phyloP scores from a whole-genome alignment of 2,329 filamentous ascomycete genomes.

The Fusarium brevicatenulatum region DNA sequence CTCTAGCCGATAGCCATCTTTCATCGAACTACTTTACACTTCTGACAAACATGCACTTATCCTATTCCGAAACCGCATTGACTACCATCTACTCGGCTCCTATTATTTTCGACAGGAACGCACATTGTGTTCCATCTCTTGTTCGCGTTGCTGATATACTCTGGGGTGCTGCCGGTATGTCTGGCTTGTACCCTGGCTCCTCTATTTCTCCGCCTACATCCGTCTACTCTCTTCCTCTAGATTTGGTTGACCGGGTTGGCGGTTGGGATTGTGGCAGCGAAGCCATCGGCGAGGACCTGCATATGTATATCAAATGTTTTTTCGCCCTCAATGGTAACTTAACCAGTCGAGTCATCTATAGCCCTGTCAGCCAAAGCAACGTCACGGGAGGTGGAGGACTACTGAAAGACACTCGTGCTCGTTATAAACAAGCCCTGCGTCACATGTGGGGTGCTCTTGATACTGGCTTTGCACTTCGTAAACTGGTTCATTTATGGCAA shows the following conservation, averaged over 20 bases:
- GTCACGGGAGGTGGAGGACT: conserved; percentile 69
- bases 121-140: conserved; percentile 72
- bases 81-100: conserved; percentile 76
- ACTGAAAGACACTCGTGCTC: conserved; percentile 67
- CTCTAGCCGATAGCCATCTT: conserved; percentile 75
- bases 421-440: conserved; percentile 76
- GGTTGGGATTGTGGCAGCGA: conserved; percentile 78
- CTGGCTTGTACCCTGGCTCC: conserved; percentile 72
- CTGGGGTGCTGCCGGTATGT: conserved; percentile 77
- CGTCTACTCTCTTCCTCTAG: conserved; percentile 76
- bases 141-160: conserved; percentile 78
- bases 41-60: conserved; percentile 70
- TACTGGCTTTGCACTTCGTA: conserved; percentile 71
- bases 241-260: conserved; percentile 73
- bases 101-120: conserved; percentile 79
- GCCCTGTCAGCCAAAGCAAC: conserved; percentile 78
- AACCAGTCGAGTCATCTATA: conserved; percentile 70
- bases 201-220: conserved; percentile 76
- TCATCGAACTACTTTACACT: conserved; percentile 73
- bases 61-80: conserved; percentile 66
- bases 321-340: conserved; percentile 77
- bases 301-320: conserved; percentile 84
- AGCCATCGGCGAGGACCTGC: conserved; percentile 79
- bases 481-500: conserved; percentile 66
- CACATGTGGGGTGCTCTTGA: conserved; percentile 83